A percentile compares a stretch with the other conserved stretches of the same genome.
Conservation (phyloP, 495 filamentous ascomycete species). For the Saxispiralis lemnorum region DNA sequence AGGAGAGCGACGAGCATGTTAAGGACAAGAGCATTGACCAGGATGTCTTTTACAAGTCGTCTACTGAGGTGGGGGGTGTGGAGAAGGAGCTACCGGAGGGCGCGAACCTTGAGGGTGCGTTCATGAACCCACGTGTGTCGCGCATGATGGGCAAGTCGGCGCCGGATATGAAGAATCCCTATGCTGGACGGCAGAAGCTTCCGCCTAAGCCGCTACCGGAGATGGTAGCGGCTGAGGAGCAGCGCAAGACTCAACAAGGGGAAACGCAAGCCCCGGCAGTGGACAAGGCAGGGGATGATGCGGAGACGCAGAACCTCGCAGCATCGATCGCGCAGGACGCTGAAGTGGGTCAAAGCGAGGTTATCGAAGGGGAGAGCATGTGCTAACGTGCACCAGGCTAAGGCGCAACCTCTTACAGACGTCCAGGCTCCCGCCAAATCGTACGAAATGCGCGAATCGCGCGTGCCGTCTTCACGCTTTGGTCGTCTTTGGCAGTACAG, state of each 20-base stretch:
- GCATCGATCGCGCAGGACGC: conserved; percentile 5
- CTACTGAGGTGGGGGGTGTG: neutral
- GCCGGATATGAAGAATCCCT: conserved; percentile 13
- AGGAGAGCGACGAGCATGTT: conserved; percentile 24
- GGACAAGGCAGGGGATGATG: neutral
- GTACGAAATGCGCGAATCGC: conserved; percentile 73
- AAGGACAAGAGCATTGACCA: conserved; percentile 34
- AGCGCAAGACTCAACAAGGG: conserved; percentile 5
- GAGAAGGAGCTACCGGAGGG: conserved; percentile 6
- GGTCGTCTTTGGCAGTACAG: conserved; percentile 87
- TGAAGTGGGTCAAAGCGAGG: conserved; percentile 4
- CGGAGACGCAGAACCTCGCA: conserved; percentile 5
- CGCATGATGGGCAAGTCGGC: conserved; percentile 28
- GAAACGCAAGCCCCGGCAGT: neutral
- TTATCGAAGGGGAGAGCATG: conserved; percentile 9
- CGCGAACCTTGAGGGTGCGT: conserved; percentile 19
- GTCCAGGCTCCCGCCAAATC: neutral
- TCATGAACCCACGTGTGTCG: conserved; percentile 42
- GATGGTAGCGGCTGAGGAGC: conserved; percentile 14
- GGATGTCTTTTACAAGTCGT: conserved; percentile 24
- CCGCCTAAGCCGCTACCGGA: conserved; percentile 10
- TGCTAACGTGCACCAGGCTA: conserved; percentile 16
- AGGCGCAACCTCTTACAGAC: conserved; percentile 4
- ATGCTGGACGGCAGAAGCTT: conserved; percentile 16
- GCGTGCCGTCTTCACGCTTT: conserved; percentile 73